Evolutionary conservation across 106 monocot species (phyloP).

Genomic region (Dioscorea zingiberensis): DNA sequence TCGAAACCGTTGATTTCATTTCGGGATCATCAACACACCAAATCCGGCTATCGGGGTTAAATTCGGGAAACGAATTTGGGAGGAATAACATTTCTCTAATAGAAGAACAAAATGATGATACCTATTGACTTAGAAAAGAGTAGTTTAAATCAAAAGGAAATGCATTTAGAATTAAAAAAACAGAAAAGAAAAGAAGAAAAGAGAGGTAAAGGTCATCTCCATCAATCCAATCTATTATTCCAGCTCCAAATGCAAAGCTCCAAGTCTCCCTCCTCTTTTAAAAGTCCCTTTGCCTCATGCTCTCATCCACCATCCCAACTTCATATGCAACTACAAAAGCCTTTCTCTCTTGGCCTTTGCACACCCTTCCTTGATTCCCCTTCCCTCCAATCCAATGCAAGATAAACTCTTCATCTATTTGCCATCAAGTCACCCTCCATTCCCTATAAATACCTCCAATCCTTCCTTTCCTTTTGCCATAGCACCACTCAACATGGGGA

Average conservation of each 20-base stretch:
- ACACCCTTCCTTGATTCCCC: slow-evolving; percentile 11
- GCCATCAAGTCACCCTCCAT: not conserved
- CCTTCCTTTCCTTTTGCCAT: not conserved
- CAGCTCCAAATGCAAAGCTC: slow-evolving; percentile 9
- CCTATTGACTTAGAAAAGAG: too few species aligned
- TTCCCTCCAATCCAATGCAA: not conserved
- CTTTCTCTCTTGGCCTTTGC: slow-evolving; percentile 15
- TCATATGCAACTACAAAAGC: not conserved
- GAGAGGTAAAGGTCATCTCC: not conserved
- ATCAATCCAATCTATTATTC: not conserved
- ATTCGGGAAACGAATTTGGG: too few species aligned
- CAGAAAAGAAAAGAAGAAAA: not conserved
- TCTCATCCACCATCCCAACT: not conserved
- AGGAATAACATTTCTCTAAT: too few species aligned
- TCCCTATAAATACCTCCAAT: not conserved
- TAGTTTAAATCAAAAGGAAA: not conserved
- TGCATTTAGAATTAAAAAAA: not conserved
- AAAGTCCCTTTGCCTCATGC: slow-evolving; percentile 7
- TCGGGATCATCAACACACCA: too few species aligned
- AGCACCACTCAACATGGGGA: not conserved
- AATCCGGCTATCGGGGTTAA: too few species aligned
- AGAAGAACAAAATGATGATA: too few species aligned
- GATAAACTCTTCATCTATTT: slow-evolving; percentile 3
- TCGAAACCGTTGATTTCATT: too few species aligned
- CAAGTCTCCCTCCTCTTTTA: slow-evolving; percentile 1